These are phyloP conservation scores for Globisporangium paddicum DNA, from an alignment of 352 stramenopile genomes.

Conservation along the genomic window DNA sequence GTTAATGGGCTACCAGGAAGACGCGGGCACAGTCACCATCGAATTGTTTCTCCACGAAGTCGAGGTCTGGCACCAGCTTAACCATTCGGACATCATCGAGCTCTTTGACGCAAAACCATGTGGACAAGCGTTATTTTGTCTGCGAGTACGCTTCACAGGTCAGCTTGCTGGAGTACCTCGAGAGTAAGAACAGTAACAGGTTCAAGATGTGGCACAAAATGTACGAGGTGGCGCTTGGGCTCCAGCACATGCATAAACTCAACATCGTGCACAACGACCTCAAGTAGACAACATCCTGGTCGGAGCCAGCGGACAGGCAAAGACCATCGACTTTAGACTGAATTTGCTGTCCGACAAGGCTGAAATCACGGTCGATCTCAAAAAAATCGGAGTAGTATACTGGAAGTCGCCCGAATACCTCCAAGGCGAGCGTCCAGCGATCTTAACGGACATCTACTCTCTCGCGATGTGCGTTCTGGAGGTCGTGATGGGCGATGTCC, in stretches of 20 bases:
- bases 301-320: neutral
- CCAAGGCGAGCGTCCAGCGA: neutral
- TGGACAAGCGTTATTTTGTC: neutral
- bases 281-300: conserved; percentile 13
- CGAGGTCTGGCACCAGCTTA: conserved; percentile 1
- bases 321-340: conserved; percentile 10
- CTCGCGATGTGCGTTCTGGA: conserved; percentile 18
- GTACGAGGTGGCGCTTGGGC: conserved; percentile 7
- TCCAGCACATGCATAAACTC: conserved; percentile 1
- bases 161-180: neutral
- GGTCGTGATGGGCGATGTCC: neutral
- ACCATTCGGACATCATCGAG: neutral
- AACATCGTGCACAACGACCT: conserved; percentile 10
- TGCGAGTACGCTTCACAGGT: neutral
- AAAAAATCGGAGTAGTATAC: neutral
- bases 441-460: conserved; percentile 11
- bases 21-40: neutral
- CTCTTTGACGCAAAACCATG: neutral
- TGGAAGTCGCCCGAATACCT: conserved; percentile 7
- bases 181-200: neutral
- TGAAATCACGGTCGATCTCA: neutral
- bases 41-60: conserved; percentile 6
- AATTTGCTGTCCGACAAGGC: neutral
- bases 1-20: neutral
- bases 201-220: conserved; percentile 7